Conservation (phyloP, 1,139 yeast species). For the Kodamaea anthophila region DNA sequence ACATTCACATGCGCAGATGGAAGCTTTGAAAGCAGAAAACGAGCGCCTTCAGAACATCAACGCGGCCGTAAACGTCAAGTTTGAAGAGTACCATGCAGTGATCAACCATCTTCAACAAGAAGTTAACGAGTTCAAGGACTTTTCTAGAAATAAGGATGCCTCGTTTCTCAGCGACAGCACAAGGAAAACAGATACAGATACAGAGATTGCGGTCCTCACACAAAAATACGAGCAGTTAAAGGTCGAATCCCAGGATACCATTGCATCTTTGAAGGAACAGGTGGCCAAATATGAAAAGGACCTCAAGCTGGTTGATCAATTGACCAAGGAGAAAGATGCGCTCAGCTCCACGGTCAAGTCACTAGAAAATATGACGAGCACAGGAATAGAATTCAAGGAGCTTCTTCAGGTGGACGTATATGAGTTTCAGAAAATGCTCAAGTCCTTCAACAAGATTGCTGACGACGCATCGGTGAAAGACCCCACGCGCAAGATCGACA, state of each 20-base stretch:
- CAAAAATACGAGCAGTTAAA: constrained; percentile 17
- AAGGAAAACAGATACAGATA: constrained; percentile 8
- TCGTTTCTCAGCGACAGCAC: constrained; percentile 1
- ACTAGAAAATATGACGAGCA: constrained; percentile 30
- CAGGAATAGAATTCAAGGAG: constrained; percentile 37
- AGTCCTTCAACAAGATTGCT: constrained; percentile 47
- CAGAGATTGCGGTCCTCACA: constrained; percentile 12
- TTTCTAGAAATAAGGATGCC: constrained; percentile 9
- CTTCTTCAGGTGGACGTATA: constrained; percentile 31
- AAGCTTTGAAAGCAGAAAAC: constrained; percentile 18
- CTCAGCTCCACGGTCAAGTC: constrained; percentile 9
- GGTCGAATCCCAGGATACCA: constrained; percentile 21
- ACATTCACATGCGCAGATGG: constrained; percentile 10
- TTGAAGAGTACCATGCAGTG: constrained; percentile 26
- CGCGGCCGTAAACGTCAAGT: constrained; percentile 18
- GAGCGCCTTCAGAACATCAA: constrained; percentile 12
- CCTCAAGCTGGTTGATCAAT: constrained; percentile 25
- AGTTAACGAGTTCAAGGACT: constrained; percentile 21
- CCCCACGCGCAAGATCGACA: constrained; percentile 46
- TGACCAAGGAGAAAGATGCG: constrained; percentile 26
- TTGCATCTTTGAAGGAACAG: constrained; percentile 19
- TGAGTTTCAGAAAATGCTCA: constrained; percentile 38
- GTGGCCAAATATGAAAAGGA: constrained; percentile 17
- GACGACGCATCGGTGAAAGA: constrained; percentile 55
- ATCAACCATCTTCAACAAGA: constrained; percentile 30